Evolutionary conservation across 306 rosid species (phyloP), one percentile per base, ranked within the genome.

Genomic region (Abrus precatorius): DNA sequence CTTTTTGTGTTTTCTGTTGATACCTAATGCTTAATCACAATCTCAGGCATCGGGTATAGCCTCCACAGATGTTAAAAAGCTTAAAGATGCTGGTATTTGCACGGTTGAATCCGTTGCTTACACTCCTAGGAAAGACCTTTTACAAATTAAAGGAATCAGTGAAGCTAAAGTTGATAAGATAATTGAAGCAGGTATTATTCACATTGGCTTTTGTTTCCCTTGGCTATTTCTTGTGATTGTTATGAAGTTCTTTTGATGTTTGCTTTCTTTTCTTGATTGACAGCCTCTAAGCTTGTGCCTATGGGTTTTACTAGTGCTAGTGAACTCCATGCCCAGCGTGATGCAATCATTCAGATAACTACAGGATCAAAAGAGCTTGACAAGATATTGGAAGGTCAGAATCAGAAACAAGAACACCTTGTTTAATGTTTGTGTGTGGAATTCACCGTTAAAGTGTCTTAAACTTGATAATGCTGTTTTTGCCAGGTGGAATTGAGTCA

Each of bases 161-260:
- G 99, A 95, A 29, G 99, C 99, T 69, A 95, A 95, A 86, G 99
- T 93, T 59, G 99, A 95, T 74, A 95, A 93, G 86, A 95, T 95
- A 83, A 87, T 95, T 10, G 99, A 95, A 89, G 99, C 99, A 78
- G 99, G 99, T 76, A 70, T 29, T 28, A 33, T 7, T 28, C 69
- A 71, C 53, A 3, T 49, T 36, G 52, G 27, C 43, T 4, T 28
- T 59, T 64, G 41, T 74, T 47, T 47, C 10, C n/a, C 28, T 40
- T n/a, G 27, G 4, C 29, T 36, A 1, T 77, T 69, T 43, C 50
- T 86, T 79, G 47, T 27, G 50, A 64, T 78, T 79, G 68, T 20
- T 20, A 20, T 52, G 60, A 68, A 52, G 48, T 40, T 54, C 41
- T 55, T 9, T 2, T 50, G 57, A 60, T 69, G 79, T 64, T 61